phyloP scores from a whole-genome alignment of 768 basidiomycete species.

The Sporobolomyces roseus region DNA sequence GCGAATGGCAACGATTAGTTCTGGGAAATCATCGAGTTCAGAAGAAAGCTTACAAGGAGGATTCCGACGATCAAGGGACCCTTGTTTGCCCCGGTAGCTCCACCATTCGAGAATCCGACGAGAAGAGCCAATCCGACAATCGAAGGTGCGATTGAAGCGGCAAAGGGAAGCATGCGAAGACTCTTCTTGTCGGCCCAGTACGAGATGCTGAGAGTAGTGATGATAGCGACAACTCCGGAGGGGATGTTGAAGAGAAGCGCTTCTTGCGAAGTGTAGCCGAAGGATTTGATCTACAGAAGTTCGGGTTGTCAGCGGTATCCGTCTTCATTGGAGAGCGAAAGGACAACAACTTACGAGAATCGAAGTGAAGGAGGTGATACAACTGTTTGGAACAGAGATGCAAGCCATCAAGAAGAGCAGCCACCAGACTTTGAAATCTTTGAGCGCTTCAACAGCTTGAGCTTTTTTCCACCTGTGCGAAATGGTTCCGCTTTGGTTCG shows the following conservation, averaged over 20 bases:
- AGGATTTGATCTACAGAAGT: slow-evolving; percentile 17
- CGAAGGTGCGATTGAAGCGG: slow-evolving; percentile 46
- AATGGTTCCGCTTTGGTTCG: slow-evolving; percentile 61
- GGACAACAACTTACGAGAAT: slow-evolving; percentile 17
- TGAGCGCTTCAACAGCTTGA: slow-evolving; percentile 59
- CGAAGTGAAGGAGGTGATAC: slow-evolving; percentile 27
- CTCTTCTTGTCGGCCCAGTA: slow-evolving; percentile 16
- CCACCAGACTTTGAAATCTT: slow-evolving; percentile 62
- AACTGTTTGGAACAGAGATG: slow-evolving; percentile 53
- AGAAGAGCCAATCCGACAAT: slow-evolving; percentile 60
- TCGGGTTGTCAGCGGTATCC: background rate
- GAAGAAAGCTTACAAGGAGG: slow-evolving; percentile 13
- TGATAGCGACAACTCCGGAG: slow-evolving; percentile 56
- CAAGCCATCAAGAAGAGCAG: slow-evolving; percentile 56
- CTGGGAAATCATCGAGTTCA: no score
- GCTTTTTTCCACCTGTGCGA: slow-evolving; percentile 61
- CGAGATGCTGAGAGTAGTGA: slow-evolving; percentile 52
- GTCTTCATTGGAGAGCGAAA: background rate
- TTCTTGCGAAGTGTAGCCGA: slow-evolving; percentile 56
- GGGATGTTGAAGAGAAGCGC: slow-evolving; percentile 62
- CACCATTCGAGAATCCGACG: slow-evolving; percentile 54
- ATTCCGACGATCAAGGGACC: slow-evolving; percentile 60
- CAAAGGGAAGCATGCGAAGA: slow-evolving; percentile 20
- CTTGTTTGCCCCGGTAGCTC: slow-evolving; percentile 49
- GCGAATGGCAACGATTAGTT: slow-evolving; percentile 48